phyloP scores from a whole-genome alignment of 441 rosid species.

The Pelargonium australe region DNA sequence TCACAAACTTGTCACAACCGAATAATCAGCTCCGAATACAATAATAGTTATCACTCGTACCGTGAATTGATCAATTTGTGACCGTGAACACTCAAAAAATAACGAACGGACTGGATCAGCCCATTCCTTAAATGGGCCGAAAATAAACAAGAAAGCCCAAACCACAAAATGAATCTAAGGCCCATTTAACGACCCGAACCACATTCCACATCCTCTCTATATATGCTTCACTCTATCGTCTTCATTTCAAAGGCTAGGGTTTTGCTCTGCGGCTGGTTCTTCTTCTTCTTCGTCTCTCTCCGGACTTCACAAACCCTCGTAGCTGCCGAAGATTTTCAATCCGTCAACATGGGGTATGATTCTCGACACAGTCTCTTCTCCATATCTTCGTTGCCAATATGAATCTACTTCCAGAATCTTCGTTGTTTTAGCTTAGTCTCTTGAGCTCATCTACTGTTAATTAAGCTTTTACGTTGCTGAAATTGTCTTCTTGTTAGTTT shows the following conservation, averaged over 20 bases:
- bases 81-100: no score
- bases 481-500: neutral
- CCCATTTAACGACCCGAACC: constrained; percentile 1
- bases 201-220: neutral
- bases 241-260: constrained; percentile 8
- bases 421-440: neutral
- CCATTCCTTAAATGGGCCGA: no score
- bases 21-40: no score
- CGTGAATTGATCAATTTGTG: no score
- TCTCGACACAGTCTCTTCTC: neutral
- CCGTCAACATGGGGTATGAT: constrained; percentile 22
- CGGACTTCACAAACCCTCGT: neutral
- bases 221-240: neutral
- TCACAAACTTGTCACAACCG: no score
- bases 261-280: constrained; percentile 9
- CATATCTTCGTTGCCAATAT: neutral
- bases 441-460: neutral
- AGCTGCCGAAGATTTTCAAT: neutral
- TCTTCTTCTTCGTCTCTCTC: constrained; percentile 2
- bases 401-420: neutral
- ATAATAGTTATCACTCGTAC: no score
- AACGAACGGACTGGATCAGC: no score
- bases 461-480: neutral
- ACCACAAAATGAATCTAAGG: no score
- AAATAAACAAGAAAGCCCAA: no score